Base-by-base conservation (phyloP, 2,329 filamentous ascomycete genomes). In the Fusarium sterilihyphosum region DNA sequence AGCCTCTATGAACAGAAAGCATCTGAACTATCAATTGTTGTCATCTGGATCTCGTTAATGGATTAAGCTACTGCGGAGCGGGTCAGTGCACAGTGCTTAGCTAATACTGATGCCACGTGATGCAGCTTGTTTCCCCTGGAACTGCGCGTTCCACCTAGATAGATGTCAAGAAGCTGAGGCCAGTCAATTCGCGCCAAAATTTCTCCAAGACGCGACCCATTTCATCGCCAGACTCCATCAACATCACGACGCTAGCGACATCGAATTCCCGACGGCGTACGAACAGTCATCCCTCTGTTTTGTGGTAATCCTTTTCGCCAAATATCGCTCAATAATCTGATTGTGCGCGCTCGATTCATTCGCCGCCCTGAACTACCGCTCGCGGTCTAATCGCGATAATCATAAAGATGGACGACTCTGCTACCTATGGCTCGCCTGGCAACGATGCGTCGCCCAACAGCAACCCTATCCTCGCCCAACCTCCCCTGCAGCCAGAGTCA, bases 381-480 rank as follows among this genome's bases (percentile, higher is more conserved):
- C 65, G 47, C 54, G 49, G 66, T 64, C 64, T 53, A 35, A 67
- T 68, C 62, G 63, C 72, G 72, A 67, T 62, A 62, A 59, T 62
- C 50, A 69, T 66, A 67, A 84, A 80, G 61, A 92, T 92, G 90
- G 90, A 92, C 71, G 89, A 89, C 74, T 85, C 87, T 71, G 82
- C 86, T 77, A 88, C 83, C 75, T 90, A 89, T 77, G 89, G 86
- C 81, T 91, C 89, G 72, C 87, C 89, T 56, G 85, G 84, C 74
- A 88, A 88, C 78, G 88, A 84, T 77, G 86, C 85, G 73, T 90
- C 89, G 53, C 89, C 89, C 44, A 84, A 85, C 71, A 87, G 85
- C 79, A 91, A 90, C 78, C 85, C 87, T 20, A 86, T 88, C 52
- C 83, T 89, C 53, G 85, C 89, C 67, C 89, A 91, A 74, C 86